Conservation (phyloP, 192 early-diverging fungal species). For the Podila epicladia region DNA sequence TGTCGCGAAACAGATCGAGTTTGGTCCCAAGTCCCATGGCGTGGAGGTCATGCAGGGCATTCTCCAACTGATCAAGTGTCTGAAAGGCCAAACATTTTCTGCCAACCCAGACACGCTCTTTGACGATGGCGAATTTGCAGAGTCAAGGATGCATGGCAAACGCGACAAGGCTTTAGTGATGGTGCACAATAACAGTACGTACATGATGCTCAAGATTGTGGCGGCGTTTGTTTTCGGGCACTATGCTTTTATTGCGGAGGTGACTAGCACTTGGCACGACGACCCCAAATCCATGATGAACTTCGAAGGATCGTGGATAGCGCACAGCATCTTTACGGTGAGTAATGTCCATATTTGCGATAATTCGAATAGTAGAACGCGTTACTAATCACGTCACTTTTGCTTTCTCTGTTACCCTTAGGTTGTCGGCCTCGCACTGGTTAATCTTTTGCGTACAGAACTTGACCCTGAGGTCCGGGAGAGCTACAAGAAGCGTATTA, state of each 20-base stretch:
- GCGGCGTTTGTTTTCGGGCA: slow-evolving; percentile 42
- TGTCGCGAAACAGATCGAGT: slow-evolving; percentile 34
- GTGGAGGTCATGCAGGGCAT: slow-evolving; percentile 45
- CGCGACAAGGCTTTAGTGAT: slow-evolving; percentile 12
- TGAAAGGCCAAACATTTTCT: slow-evolving; percentile 28
- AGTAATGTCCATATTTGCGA: no score
- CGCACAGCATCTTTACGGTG: slow-evolving; percentile 33
- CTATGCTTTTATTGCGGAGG: slow-evolving; percentile 23
- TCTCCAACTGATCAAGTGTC: slow-evolving; percentile 40
- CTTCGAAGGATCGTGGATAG: slow-evolving; percentile 36
- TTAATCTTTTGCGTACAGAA: slow-evolving; percentile 25
- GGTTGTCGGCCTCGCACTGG: slow-evolving; percentile 20
- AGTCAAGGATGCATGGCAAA: slow-evolving; percentile 14
- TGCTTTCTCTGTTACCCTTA: no score
- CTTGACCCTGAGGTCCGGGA: slow-evolving; percentile 7
- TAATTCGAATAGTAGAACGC: no score
- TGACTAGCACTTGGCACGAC: slow-evolving; percentile 30
- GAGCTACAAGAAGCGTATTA: neutral
- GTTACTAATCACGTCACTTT: no score
- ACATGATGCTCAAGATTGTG: slow-evolving; percentile 38
- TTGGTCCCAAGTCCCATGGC: slow-evolving; percentile 44
- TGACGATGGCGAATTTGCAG: slow-evolving; percentile 37
- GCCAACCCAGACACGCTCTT: slow-evolving; percentile 43
- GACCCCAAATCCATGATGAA: slow-evolving; percentile 49
- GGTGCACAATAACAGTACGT: slow-evolving; percentile 43